These are phyloP conservation scores for Trifolium fragiferum DNA, from an alignment of 306 rosid genomes.

Conservation along the genomic window DNA sequence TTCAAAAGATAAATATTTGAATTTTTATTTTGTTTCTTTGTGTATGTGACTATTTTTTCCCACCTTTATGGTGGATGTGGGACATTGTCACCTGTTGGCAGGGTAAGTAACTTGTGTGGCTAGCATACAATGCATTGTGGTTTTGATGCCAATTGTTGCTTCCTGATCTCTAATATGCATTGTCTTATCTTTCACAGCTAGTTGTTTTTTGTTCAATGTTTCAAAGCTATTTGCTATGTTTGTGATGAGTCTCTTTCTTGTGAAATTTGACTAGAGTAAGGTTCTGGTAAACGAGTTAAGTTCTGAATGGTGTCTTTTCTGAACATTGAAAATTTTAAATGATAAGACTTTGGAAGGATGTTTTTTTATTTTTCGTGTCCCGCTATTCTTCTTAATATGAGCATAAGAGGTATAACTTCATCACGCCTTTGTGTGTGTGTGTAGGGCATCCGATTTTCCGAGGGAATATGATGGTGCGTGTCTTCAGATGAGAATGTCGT, in stretches of 20 bases:
- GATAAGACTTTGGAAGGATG: conserved; percentile 7
- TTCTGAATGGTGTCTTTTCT: conserved; percentile 19
- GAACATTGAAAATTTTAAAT: conserved; percentile 14
- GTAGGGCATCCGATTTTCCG: conserved; percentile 87
- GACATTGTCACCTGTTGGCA: conserved; percentile 11
- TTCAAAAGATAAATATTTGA: too few species aligned
- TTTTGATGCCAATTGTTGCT: conserved; percentile 14
- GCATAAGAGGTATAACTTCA: neutral
- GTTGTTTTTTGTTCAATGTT: conserved; percentile 9
- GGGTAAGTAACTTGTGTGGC: conserved; percentile 6
- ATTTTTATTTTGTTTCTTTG: neutral
- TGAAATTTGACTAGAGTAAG: conserved; percentile 12
- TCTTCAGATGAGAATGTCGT: conserved; percentile 99
- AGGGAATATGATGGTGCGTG: conserved; percentile 95
- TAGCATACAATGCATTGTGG: neutral
- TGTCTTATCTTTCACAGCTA: conserved; percentile 24
- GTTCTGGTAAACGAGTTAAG: conserved; percentile 1
- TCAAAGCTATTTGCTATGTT: conserved; percentile 17
- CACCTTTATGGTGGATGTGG: conserved; percentile 16
- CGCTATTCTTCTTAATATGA: neutral
- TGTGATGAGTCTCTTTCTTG: conserved; percentile 24
- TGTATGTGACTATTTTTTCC: conserved; percentile 28
- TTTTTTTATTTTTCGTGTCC: neutral
- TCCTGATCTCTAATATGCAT: conserved; percentile 19
- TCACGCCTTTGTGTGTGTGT: conserved; percentile 39